A percentile compares a stretch with the other conserved stretches of the same genome.
phyloP scores from a whole-genome alignment of 1,284 basidiomycete species.

The Ustilago tritici region DNA sequence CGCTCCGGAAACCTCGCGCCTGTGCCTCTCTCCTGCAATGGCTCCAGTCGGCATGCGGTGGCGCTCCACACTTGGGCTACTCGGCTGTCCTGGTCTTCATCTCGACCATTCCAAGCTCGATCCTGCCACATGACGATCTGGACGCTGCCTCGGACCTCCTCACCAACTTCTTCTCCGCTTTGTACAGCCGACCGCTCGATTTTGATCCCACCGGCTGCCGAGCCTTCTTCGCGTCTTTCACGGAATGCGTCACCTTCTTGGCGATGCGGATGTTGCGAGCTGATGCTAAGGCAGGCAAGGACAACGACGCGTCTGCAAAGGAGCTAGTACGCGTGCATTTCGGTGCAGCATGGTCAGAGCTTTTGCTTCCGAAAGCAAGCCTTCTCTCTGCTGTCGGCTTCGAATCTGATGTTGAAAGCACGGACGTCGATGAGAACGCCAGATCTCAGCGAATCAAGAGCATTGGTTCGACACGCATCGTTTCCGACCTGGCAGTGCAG shows the following conservation, averaged over 20 bases:
- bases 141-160: constrained; percentile 73
- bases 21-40: constrained; percentile 76
- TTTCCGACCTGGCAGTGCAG: constrained; percentile 70
- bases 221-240: constrained; percentile 78
- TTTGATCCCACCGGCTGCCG: constrained; percentile 43
- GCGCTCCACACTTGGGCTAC: constrained; percentile 81
- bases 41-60: constrained; percentile 79
- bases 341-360: constrained; percentile 41
- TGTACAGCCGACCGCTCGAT: constrained; percentile 77
- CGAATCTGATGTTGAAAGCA: constrained; percentile 52
- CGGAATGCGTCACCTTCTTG: constrained; percentile 79
- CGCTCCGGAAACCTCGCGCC: constrained; percentile 26
- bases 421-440: constrained; percentile 30
- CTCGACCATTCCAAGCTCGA: constrained; percentile 78
- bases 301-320: constrained; percentile 16
- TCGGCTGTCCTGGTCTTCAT: constrained; percentile 81
- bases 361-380: constrained; percentile 33
- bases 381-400: constrained; percentile 65
- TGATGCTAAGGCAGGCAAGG: constrained; percentile 1
- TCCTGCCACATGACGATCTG: constrained; percentile 70
- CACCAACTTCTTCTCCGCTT: constrained; percentile 80
- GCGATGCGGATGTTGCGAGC: constrained; percentile 34
- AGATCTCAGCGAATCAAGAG: constrained; percentile 71
- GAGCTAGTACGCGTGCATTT: constrained; percentile 43
- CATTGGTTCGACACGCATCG: constrained; percentile 74